Evolutionary conservation across 495 filamentous ascomycete species (phyloP).

Genomic region (Apiosordaria backusii): DNA sequence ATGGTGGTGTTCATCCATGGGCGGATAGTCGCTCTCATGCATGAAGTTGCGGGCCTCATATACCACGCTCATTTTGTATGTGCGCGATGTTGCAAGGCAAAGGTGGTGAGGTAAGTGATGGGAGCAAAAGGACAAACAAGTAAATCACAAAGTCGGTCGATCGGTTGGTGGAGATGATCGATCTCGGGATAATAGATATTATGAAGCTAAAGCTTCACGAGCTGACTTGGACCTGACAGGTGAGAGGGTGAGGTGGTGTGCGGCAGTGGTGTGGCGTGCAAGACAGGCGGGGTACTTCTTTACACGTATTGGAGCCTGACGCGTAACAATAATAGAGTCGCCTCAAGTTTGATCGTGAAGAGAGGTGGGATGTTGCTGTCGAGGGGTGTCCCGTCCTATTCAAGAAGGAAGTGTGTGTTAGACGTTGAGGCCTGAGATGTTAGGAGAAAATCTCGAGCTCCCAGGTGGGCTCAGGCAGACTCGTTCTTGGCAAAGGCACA

Average conservation of each 20-base stretch:
- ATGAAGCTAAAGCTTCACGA: not conserved
- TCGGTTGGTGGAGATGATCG: not conserved
- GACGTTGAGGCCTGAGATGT: not conserved
- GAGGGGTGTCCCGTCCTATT: not conserved
- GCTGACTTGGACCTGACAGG: not conserved
- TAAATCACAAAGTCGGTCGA: not conserved
- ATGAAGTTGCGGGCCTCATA: conserved; percentile 39
- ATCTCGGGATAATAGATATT: not conserved
- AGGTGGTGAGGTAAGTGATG: not conserved
- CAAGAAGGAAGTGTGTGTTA: not conserved
- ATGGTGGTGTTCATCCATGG: conserved; percentile 31
- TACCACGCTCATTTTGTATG: conserved; percentile 42
- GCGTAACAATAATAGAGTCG: not conserved
- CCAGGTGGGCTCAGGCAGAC: not conserved
- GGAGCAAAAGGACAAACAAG: not conserved
- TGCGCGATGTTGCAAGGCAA: not conserved
- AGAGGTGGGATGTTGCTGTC: not conserved
- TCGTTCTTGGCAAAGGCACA: not conserved
- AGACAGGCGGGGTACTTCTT: not conserved
- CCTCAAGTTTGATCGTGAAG: not conserved
- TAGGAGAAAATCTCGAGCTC: not conserved
- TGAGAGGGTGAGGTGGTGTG: not conserved
- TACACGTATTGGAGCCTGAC: not conserved
- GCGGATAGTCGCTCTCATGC: conserved; percentile 36
- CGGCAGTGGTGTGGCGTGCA: not conserved